These are phyloP conservation scores for Phytophthora hybrid DNA, from an alignment of 352 stramenopile species.

Conservation along the genomic window DNA sequence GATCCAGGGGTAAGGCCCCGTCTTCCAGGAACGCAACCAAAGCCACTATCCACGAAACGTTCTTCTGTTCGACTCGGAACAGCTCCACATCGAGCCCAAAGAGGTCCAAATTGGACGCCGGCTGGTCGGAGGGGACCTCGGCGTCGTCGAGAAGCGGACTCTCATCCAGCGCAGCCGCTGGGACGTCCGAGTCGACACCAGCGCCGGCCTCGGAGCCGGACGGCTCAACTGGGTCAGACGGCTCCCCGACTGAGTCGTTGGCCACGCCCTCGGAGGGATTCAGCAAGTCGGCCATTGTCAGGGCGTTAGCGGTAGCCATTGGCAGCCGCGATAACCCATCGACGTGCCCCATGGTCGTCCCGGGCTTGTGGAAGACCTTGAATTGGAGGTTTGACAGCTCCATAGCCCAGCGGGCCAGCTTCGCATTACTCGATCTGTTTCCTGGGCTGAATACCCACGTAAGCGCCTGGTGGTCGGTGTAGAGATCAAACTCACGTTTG, in stretches of 20 bases:
- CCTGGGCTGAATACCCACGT: too few relatives aligned
- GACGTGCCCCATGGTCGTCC: slow-evolving; percentile 5
- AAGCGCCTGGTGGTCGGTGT: too few relatives aligned
- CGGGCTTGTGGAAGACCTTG: slow-evolving; percentile 5
- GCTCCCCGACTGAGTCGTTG: not conserved
- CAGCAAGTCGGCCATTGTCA: not conserved
- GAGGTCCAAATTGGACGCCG: not conserved
- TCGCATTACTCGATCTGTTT: not conserved
- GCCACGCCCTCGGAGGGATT: not conserved
- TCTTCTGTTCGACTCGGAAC: not conserved
- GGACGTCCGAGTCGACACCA: not conserved
- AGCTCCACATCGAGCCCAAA: not conserved
- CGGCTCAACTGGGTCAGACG: not conserved
- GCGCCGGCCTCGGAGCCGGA: not conserved
- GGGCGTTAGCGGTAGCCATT: not conserved
- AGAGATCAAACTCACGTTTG: too few relatives aligned
- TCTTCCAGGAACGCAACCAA: slow-evolving; percentile 3
- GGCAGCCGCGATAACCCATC: slow-evolving; percentile 10
- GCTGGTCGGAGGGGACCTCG: too few relatives aligned
- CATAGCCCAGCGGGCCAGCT: slow-evolving; percentile 12
- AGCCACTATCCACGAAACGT: slow-evolving; percentile 2
- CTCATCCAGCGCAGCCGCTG: not conserved
- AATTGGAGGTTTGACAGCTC: slow-evolving; percentile 12
- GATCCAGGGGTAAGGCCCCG: slow-evolving; percentile 1
- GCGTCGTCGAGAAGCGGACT: not conserved